Base-by-base conservation (phyloP, 495 filamentous ascomycete genomes). In the Tuber borchii region DNA sequence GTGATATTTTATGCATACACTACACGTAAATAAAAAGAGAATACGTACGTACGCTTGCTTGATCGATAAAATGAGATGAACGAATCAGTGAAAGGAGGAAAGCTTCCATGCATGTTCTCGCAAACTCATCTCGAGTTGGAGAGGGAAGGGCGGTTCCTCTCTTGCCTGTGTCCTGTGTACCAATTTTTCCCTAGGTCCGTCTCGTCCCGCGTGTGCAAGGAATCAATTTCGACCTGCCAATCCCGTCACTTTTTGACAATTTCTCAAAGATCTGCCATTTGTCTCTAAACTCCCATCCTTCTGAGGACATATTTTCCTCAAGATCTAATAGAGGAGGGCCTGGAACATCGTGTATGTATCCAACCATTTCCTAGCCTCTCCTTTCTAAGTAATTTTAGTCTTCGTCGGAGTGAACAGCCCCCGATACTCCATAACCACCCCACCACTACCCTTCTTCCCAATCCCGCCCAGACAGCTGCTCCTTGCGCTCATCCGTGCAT, bases 1-100 rank as follows among this genome's bases (percentile, higher is more conserved):
- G 56, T 65, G 56, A 65, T 65, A 65, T 65, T 65, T n/a, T 65
- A 31, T 65, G 56, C 56, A 65, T 65, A 65, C n/a, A 65, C 26
- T n/a, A 31, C n/a, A 31, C n/a, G n/a, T 12, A 10, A 65, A 65
- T 12, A 26, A 65, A 65, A 65, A 26, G 48, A 65, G 56, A 65
- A 56, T 65, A 65, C 56, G 56, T 65, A 65, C 56, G 56, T 65
- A 65, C 56, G 56, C 56, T 65, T 31, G 26, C 56, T 65, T 31
- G 56, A 65, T 31, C 56, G n/a, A 65, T 9, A 16, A 65, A 31
- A 3, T 31, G 56, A 65, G 31, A 22, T 56, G 48, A n/a, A 61
- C 51, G 14, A 65, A 65, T 12, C 26, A 31, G 56, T 31, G 51
- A 20, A 1, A 51, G 6, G 48, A 10, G n/a, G n/a, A n/a, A 65